Percentiles rank a stretch among this genome's conserved stretches.
Conservation (phyloP, 352 stramenopile genomes). For the Globisporangium sylvaticum region DNA sequence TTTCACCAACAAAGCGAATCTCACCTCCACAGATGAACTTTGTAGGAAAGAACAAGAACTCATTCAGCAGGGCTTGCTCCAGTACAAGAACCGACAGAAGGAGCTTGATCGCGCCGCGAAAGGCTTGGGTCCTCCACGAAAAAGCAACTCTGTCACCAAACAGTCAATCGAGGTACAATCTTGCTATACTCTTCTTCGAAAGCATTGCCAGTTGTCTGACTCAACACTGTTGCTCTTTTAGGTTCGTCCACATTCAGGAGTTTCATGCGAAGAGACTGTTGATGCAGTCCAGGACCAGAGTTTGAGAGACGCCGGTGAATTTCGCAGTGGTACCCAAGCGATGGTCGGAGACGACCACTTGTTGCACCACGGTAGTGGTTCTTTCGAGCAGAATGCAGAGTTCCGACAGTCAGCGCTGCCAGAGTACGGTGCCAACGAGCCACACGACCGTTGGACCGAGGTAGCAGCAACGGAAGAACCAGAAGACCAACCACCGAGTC, state of each 20-base stretch:
- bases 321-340: not conserved
- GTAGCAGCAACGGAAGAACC: not conserved
- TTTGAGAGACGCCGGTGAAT: not conserved
- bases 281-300: not conserved
- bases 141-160: not conserved
- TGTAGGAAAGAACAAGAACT: slow-evolving; percentile 47
- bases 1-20: too few relatives aligned
- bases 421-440: not conserved
- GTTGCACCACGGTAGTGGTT: not conserved
- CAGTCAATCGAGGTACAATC: not conserved
- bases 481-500: not conserved
- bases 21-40: too few relatives aligned
- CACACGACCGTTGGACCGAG: not conserved
- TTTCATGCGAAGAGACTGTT: not conserved
- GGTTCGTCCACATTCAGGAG: not conserved
- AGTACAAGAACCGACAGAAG: slow-evolving; percentile 55
- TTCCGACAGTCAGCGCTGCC: not conserved
- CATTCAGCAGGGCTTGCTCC: slow-evolving; percentile 44
- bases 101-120: slow-evolving; percentile 61
- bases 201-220: not conserved
- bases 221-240: not conserved
- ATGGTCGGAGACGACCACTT: not conserved
- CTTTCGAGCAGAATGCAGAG: not conserved
- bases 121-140: slow-evolving; percentile 20
- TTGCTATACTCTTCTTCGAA: not conserved